Evolutionary conservation across 768 basidiomycete species (phyloP).

Genomic region (Lentinula detonsa): DNA sequence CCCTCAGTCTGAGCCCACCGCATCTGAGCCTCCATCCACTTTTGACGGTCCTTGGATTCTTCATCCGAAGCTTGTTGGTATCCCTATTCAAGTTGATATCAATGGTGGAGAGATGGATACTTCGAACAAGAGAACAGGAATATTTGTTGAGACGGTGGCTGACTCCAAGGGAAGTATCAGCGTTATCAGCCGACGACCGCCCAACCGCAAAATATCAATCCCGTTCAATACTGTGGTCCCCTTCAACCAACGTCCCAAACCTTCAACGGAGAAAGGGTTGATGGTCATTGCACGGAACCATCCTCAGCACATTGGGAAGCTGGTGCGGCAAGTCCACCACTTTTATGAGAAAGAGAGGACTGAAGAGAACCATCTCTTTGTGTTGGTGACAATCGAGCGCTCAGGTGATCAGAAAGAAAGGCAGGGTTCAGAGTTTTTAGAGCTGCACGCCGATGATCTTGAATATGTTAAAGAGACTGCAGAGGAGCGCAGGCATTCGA

Average conservation of each 20-base stretch:
- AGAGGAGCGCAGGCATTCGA: background rate
- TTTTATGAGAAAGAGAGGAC: background rate
- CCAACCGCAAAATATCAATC: background rate
- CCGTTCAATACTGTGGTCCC: background rate
- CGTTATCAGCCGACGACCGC: background rate
- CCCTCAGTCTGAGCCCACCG: background rate
- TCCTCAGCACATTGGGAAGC: conserved; percentile 1
- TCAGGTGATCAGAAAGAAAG: background rate
- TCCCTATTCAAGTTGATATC: background rate
- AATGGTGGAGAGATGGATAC: background rate
- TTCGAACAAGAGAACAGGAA: background rate
- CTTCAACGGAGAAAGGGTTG: background rate
- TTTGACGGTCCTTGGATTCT: background rate
- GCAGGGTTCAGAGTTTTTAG: background rate
- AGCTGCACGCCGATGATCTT: background rate
- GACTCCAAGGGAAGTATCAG: background rate
- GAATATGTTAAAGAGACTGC: background rate
- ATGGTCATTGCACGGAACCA: background rate
- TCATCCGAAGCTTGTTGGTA: background rate
- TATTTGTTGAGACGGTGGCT: background rate
- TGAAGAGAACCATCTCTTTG: background rate
- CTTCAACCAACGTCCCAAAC: background rate
- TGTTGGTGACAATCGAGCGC: background rate
- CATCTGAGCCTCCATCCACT: background rate
- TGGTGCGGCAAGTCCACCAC: background rate